Evolutionary conservation across 805 yeast species (phyloP).

Genomic region (Yamadazyma sp.): DNA sequence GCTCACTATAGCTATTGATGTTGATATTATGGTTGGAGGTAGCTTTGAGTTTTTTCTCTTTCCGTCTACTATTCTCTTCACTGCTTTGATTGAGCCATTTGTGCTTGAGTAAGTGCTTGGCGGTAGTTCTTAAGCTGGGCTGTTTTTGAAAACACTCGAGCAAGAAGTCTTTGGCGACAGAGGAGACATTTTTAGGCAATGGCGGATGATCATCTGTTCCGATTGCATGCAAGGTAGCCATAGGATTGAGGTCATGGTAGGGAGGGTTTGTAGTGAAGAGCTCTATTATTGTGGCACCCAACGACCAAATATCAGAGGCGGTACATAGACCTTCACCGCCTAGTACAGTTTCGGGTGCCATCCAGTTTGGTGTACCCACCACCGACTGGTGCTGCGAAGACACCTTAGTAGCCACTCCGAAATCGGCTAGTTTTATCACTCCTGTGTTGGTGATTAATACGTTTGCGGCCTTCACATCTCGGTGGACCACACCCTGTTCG

Average conservation of each 20-base stretch:
- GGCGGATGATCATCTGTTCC: constrained; percentile 74
- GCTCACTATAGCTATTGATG: constrained; percentile 27
- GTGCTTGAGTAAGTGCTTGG: constrained; percentile 55
- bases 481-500: constrained; percentile 70
- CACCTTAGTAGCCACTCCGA: constrained; percentile 84
- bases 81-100: constrained; percentile 51
- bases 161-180: constrained; percentile 54
- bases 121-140: constrained; percentile 57
- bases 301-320: constrained; percentile 88
- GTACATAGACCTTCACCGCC: constrained; percentile 80
- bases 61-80: neutral
- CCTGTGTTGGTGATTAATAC: constrained; percentile 66
- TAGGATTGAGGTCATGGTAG: constrained; percentile 68
- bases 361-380: constrained; percentile 95
- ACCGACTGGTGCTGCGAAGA: constrained; percentile 42
- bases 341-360: constrained; percentile 94
- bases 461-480: constrained; percentile 95
- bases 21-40: neutral
- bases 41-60: constrained; percentile 7
- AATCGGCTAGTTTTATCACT: constrained; percentile 84
- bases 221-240: constrained; percentile 82
- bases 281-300: constrained; percentile 94
- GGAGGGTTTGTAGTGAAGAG: constrained; percentile 86
- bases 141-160: constrained; percentile 70
- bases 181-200: constrained; percentile 53